Conservation (phyloP, 1,284 basidiomycete genomes). For the Cryptococcus wingfieldii region DNA sequence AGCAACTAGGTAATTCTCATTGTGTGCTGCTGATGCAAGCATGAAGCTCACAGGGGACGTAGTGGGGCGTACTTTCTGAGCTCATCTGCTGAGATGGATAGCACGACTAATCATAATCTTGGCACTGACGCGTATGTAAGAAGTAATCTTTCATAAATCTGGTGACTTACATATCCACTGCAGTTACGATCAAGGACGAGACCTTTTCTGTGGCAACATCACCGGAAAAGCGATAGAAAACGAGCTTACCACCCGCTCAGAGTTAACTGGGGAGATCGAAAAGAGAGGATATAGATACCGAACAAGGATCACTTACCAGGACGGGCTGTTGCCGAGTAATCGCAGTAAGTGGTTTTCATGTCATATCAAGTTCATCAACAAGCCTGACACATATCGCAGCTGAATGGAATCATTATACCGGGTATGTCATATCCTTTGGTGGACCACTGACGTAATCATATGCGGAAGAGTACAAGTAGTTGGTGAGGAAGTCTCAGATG, state of each 20-base stretch:
- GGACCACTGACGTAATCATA: too few species aligned
- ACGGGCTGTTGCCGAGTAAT: constrained; percentile 7
- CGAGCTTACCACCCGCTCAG: background rate
- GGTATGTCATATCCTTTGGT: background rate
- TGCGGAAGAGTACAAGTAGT: constrained; percentile 5
- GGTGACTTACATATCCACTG: background rate
- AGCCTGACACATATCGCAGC: background rate
- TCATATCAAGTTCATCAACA: background rate
- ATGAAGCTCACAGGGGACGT: background rate
- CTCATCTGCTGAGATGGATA: constrained; percentile 11
- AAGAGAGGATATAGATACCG: constrained; percentile 10
- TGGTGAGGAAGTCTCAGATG: constrained; percentile 10
- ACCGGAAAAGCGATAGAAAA: constrained; percentile 3
- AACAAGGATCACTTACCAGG: constrained; percentile 3
- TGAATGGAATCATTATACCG: constrained; percentile 13
- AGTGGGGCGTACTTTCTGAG: constrained; percentile 18
- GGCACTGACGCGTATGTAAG: constrained; percentile 10
- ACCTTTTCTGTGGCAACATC: constrained; percentile 10
- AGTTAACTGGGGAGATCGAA: background rate
- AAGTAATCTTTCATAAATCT: background rate
- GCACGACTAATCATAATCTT: constrained; percentile 8
- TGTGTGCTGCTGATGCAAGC: background rate
- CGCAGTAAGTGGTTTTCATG: constrained; percentile 4
- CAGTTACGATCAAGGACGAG: background rate
- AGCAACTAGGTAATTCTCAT: constrained; percentile 8